These are phyloP conservation scores for Metschnikowia continentalis DNA, from an alignment of 805 yeast species.

Conservation along the genomic window DNA sequence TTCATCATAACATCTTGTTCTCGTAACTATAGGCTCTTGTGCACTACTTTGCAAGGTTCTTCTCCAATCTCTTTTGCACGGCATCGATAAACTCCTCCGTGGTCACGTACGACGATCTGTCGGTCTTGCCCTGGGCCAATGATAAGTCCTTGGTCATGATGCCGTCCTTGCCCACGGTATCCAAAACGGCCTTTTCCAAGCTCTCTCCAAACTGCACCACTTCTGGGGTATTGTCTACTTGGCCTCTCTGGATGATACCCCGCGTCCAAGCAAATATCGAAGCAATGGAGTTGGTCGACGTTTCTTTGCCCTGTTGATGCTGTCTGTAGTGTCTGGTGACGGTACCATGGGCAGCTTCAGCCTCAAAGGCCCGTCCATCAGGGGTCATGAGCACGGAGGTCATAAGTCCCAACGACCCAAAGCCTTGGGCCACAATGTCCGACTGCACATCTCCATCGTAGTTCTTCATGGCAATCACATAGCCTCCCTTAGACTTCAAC, in stretches of 20 bases:
- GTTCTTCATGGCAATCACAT: slow-evolving; percentile 74
- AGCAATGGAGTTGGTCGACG: slow-evolving; percentile 82
- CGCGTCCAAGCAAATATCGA: slow-evolving; percentile 86
- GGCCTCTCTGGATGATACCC: slow-evolving; percentile 79
- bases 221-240: slow-evolving; percentile 65
- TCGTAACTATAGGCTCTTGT: too few relatives aligned
- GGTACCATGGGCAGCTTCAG: slow-evolving; percentile 86
- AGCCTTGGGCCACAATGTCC: slow-evolving; percentile 84
- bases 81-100: slow-evolving; percentile 77
- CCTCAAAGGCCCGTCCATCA: slow-evolving; percentile 80
- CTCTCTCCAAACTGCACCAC: slow-evolving; percentile 62
- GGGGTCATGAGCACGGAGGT: slow-evolving; percentile 80
- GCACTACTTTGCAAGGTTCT: slow-evolving; percentile 9
- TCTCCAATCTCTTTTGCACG: slow-evolving; percentile 56
- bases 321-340: slow-evolving; percentile 84
- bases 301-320: slow-evolving; percentile 76
- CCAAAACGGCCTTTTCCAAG: slow-evolving; percentile 64
- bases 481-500: slow-evolving; percentile 82
- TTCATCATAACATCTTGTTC: too few relatives aligned
- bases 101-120: slow-evolving; percentile 60
- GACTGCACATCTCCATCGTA: slow-evolving; percentile 86
- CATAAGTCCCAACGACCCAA: slow-evolving; percentile 81
- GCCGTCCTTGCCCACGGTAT: slow-evolving; percentile 69
- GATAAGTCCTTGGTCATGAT: slow-evolving; percentile 84
- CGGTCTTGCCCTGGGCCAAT: slow-evolving; percentile 60